phyloP scores from a whole-genome alignment of 2,329 filamentous ascomycete genomes.

The Cucurbitaria berberidis region DNA sequence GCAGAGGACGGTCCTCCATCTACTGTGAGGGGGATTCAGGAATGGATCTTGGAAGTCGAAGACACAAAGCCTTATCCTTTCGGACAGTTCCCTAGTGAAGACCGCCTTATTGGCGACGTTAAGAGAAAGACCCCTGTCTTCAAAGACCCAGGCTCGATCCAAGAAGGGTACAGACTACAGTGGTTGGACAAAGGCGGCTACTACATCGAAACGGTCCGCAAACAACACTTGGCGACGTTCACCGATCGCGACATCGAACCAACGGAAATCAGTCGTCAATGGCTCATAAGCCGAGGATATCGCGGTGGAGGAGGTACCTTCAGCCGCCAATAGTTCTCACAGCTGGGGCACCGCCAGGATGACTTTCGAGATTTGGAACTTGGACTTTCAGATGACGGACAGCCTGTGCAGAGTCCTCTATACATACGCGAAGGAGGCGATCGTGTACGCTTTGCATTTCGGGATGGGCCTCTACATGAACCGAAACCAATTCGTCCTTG shows the following conservation, averaged over 20 bases:
- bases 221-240: no score
- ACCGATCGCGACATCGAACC: neutral
- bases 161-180: neutral
- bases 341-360: neutral
- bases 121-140: neutral
- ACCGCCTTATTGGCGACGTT: neutral
- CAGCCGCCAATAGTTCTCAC: no score
- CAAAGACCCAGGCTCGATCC: neutral
- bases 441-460: neutral
- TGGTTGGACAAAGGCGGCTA: neutral
- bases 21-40: neutral
- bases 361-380: neutral
- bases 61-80: neutral
- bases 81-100: neutral
- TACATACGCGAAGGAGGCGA: neutral
- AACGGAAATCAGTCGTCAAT: neutral
- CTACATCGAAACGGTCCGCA: neutral
- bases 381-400: neutral
- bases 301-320: neutral
- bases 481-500: neutral
- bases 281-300: neutral
- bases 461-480: neutral
- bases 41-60: neutral
- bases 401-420: neutral
- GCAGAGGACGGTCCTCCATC: neutral